Percentiles rank a stretch among this genome's conserved stretches.
Conservation (phyloP, 1,284 basidiomycete species). For the Ganoderma boninense region DNA sequence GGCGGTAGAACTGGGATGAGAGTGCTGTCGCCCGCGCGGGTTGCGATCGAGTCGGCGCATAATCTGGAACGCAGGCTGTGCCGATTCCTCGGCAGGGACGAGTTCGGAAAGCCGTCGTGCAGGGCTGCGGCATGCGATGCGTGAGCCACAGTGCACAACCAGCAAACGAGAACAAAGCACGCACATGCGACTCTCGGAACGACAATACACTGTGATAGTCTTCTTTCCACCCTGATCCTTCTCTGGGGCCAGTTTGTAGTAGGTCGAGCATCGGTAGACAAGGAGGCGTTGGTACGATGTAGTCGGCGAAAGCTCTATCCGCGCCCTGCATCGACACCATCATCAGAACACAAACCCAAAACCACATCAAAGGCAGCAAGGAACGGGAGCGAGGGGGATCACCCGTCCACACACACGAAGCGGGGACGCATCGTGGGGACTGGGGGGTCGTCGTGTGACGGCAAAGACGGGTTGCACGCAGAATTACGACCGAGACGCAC, state of each 20-base stretch:
- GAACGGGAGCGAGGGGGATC: not conserved
- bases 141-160: slow-evolving; percentile 9
- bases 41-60: slow-evolving; percentile 76
- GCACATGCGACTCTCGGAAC: slow-evolving; percentile 76
- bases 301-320: slow-evolving; percentile 69
- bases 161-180: slow-evolving; percentile 39
- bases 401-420: slow-evolving; percentile 8
- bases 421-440: slow-evolving; percentile 18
- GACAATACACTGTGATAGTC: slow-evolving; percentile 61
- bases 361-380: not conserved
- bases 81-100: slow-evolving; percentile 75
- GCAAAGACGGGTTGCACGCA: slow-evolving; percentile 10
- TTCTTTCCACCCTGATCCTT: slow-evolving; percentile 71
- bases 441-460: slow-evolving; percentile 24
- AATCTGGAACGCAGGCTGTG: slow-evolving; percentile 82
- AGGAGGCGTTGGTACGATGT: slow-evolving; percentile 85
- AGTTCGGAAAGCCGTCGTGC: slow-evolving; percentile 72
- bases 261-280: slow-evolving; percentile 82
- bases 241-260: slow-evolving; percentile 76
- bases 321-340: slow-evolving; percentile 51
- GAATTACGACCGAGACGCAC: slow-evolving; percentile 49
- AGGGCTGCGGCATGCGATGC: slow-evolving; percentile 56
- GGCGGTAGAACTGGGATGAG: slow-evolving; percentile 70
- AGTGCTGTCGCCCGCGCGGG: slow-evolving; percentile 47
- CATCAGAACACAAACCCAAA: slow-evolving; percentile 18